Conservation (phyloP, 208 protist genomes). For the Angomonas desouzai region DNA sequence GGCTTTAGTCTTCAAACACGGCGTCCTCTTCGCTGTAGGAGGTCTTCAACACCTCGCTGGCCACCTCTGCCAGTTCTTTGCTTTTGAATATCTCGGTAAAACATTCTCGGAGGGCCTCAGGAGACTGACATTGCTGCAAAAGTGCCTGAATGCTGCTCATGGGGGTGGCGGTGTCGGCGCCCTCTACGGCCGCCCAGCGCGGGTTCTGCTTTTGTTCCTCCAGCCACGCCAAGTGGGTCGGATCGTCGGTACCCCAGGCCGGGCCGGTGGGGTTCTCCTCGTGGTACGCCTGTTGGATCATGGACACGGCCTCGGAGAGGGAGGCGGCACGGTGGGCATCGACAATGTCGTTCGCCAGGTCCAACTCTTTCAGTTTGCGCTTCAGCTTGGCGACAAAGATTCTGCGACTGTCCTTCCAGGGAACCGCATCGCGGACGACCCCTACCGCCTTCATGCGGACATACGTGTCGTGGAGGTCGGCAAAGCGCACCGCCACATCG, state of each 20-base stretch:
- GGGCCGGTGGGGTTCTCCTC: constrained; percentile 21
- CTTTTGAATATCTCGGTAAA: constrained; percentile 52
- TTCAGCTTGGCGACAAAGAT: constrained; percentile 92
- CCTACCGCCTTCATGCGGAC: constrained; percentile 96
- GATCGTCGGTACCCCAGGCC: constrained; percentile 45
- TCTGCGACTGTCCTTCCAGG: constrained; percentile 87
- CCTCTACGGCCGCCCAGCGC: constrained; percentile 12
- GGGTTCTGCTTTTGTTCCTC: constrained; percentile 14
- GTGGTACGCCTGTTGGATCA: constrained; percentile 39
- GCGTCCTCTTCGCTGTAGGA: background rate
- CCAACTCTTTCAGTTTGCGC: constrained; percentile 85
- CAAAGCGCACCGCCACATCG: constrained; percentile 94
- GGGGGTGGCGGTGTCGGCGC: background rate
- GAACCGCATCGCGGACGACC: constrained; percentile 85
- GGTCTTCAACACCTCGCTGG: constrained; percentile 15
- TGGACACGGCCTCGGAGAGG: constrained; percentile 36
- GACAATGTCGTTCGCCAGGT: constrained; percentile 56
- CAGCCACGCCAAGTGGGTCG: constrained; percentile 46
- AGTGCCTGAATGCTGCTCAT: background rate
- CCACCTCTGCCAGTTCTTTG: constrained; percentile 28
- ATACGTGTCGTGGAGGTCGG: constrained; percentile 96
- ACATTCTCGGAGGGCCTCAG: constrained; percentile 16
- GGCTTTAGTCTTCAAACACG: constrained; percentile 6
- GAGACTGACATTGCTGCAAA: constrained; percentile 21
- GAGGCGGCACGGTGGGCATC: constrained; percentile 21